Evolutionary conservation across 1,284 basidiomycete genomes (phyloP).

Genomic region (Fomitopsis pinicola): DNA sequence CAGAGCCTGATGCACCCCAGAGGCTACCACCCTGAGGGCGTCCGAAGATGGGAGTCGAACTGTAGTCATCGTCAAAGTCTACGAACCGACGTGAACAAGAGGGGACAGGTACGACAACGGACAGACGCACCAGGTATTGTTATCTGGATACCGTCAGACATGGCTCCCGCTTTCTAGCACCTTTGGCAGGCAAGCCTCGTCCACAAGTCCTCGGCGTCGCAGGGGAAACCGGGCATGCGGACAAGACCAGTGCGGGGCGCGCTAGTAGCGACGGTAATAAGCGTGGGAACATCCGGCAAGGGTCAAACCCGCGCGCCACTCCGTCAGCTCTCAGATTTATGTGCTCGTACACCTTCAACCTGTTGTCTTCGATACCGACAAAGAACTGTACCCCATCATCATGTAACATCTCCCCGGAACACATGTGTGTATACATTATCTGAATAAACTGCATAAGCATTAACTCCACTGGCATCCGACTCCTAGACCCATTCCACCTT

Average conservation of each 20-base stretch:
- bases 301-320: too few species aligned
- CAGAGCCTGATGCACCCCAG: slow-evolving; percentile 39
- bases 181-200: background rate
- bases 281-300: background rate
- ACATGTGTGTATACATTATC: too few species aligned
- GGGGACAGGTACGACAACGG: too few species aligned
- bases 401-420: too few species aligned
- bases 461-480: too few species aligned
- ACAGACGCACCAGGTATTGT: slow-evolving; percentile 1
- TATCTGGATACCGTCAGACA: slow-evolving; percentile 46
- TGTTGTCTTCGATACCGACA: too few species aligned
- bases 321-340: too few species aligned
- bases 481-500: too few species aligned
- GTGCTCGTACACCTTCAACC: too few species aligned
- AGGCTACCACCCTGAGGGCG: slow-evolving; percentile 38
- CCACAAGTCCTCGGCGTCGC: background rate
- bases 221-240: background rate
- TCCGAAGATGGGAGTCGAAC: slow-evolving; percentile 60
- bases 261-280: background rate
- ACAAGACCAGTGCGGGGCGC: background rate
- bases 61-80: slow-evolving; percentile 73
- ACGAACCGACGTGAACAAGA: background rate
- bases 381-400: too few species aligned
- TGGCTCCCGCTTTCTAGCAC: background rate
- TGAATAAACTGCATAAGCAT: too few species aligned